Evolutionary conservation across 2,329 filamentous ascomycete species (phyloP), one percentile per base, ranked within the genome.

Genomic region (Aspergillus puulaauensis): DNA sequence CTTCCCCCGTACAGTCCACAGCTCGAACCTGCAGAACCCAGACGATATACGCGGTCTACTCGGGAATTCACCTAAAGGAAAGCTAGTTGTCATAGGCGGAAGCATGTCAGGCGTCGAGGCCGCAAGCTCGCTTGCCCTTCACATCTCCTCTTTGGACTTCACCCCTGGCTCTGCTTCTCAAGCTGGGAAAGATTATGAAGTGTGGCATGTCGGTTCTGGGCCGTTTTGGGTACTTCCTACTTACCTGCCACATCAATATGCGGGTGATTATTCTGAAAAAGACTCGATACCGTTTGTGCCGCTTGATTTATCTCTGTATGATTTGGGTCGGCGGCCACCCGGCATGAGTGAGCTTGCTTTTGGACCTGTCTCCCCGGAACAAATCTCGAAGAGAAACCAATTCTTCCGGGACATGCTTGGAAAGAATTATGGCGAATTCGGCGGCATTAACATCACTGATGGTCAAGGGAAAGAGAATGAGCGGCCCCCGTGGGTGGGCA

Each of bases 91-190:
- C 0, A 84, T 92, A 1, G 91, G 91, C 0, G 90, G 90, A 0
- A 90, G 92, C 66, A 92, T 95, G 82, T 93, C 90, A 2, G 90
- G 90, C 0, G 84, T 90, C 5, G 91, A 96, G 75, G 88, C 88
- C 49, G 88, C 90, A 0, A 87, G 85, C 9, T 86, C 87, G 2
- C 83, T 93, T 50, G 90, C 89, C 11, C 80, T 85, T 4, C 86
- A 92, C 61, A 72, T 93, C 1, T 93, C 90, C 0, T 86, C 86
- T 6, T 82, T 82, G 3, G 72, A 74, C 12, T 78, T 88, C 68
- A 17, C 49, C 0, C 47, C 44, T 2, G 46, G 39, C 9, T 15
- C 39, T 8, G 82, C 83, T 0, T 83, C 86, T 0, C 86, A 83
- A 64, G 21, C 19, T 6, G 41, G 19, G n/a, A 27, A 40, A 8